These are phyloP conservation scores for Erysimum pusillum DNA, from an alignment of 441 rosid genomes.

Conservation along the genomic window DNA sequence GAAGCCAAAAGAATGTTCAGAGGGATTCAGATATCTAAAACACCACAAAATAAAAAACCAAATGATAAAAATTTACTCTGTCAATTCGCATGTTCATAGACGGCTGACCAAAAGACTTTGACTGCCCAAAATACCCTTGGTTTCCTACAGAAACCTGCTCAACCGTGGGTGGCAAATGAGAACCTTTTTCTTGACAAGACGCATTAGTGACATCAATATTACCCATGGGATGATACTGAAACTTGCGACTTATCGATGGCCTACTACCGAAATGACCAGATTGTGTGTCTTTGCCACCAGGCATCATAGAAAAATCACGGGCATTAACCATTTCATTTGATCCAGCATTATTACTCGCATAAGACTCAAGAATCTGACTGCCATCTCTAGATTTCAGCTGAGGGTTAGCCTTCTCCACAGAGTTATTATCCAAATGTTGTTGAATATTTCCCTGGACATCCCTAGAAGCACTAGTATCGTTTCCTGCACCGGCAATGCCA, in stretches of 20 bases:
- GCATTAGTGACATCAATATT: slow-evolving; percentile 65
- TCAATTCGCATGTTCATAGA: slow-evolving; percentile 54
- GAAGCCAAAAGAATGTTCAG: slow-evolving; percentile 34
- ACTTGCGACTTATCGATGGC: slow-evolving; percentile 66
- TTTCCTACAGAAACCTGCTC: slow-evolving; percentile 59
- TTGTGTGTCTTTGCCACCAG: slow-evolving; percentile 61
- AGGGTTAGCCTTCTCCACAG: slow-evolving; percentile 31
- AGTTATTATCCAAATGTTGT: slow-evolving; percentile 50
- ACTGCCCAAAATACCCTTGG: slow-evolving; percentile 53
- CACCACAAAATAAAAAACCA: background rate
- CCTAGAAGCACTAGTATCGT: slow-evolving; percentile 52
- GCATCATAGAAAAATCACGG: slow-evolving; percentile 52
- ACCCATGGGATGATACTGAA: slow-evolving; percentile 94
- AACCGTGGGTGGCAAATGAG: slow-evolving; percentile 47
- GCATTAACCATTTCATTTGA: slow-evolving; percentile 50
- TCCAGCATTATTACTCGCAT: slow-evolving; percentile 51
- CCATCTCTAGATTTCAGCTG: slow-evolving; percentile 37
- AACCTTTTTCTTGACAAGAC: slow-evolving; percentile 51
- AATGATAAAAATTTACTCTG: slow-evolving; percentile 53
- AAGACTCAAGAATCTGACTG: slow-evolving; percentile 57
- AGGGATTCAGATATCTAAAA: slow-evolving; percentile 28
- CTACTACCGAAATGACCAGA: slow-evolving; percentile 53
- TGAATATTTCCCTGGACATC: slow-evolving; percentile 52
- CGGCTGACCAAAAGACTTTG: slow-evolving; percentile 55
- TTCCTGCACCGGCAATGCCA: slow-evolving; percentile 46